Percentiles rank a stretch among this genome's conserved stretches.
Evolutionary conservation across 164 flowering plant species (phyloP).

Genomic region (Akebia trifoliata): DNA sequence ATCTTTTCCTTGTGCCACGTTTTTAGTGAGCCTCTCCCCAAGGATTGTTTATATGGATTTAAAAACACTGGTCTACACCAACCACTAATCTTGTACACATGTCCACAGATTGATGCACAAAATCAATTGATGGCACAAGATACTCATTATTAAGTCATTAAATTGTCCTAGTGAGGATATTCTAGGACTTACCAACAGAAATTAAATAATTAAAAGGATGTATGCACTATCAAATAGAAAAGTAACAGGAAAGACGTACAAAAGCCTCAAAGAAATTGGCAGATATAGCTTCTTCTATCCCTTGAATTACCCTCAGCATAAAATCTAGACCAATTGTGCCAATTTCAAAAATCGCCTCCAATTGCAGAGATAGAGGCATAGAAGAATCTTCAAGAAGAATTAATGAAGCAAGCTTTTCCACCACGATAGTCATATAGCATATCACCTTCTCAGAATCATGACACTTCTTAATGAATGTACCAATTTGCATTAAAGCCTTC

Average conservation of each 20-base stretch:
- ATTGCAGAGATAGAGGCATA: slow-evolving; percentile 45
- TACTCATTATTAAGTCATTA: neutral
- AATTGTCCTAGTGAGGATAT: neutral
- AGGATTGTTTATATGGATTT: too few relatives aligned
- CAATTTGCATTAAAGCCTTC: slow-evolving; percentile 63
- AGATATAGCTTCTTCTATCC: slow-evolving; percentile 51
- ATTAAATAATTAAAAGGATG: neutral
- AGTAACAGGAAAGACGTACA: slow-evolving; percentile 38
- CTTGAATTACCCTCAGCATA: slow-evolving; percentile 48
- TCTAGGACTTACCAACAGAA: neutral
- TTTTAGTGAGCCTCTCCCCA: too few relatives aligned
- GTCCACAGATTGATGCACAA: neutral
- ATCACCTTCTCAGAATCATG: slow-evolving; percentile 45
- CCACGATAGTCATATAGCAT: slow-evolving; percentile 47
- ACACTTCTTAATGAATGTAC: slow-evolving; percentile 39
- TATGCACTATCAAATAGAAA: neutral
- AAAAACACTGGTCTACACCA: too few relatives aligned
- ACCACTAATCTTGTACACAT: too few relatives aligned
- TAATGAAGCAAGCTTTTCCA: slow-evolving; percentile 48
- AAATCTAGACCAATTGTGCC: slow-evolving; percentile 41
- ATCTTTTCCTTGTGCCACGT: too few relatives aligned
- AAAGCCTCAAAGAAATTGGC: slow-evolving; percentile 42
- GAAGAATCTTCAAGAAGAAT: slow-evolving; percentile 30
- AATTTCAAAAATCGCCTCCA: slow-evolving; percentile 60
- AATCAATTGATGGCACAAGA: neutral